Evolutionary conservation across 148 eudicot genomes (phyloP).

Genomic region (Dysphania ambrosioides): DNA sequence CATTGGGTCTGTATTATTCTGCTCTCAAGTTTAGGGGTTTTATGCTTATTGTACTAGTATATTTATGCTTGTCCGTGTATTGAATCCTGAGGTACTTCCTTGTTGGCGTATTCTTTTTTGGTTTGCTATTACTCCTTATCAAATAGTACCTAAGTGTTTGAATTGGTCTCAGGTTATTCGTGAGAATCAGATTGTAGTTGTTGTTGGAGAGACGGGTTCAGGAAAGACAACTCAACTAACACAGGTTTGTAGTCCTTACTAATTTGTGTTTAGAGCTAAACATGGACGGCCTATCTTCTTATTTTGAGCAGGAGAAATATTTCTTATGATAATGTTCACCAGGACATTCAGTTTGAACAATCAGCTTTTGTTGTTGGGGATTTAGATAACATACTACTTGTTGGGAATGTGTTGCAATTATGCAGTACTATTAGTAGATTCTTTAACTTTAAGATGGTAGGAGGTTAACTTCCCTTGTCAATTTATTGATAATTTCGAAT

Average conservation of each 20-base stretch:
- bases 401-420: not conserved
- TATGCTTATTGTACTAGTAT: no score
- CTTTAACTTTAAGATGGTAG: not conserved
- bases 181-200: constrained; percentile 89
- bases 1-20: not conserved
- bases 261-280: not conserved
- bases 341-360: no score
- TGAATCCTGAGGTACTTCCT: not conserved
- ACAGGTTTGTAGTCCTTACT: constrained; percentile 45
- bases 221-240: constrained; percentile 97
- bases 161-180: constrained; percentile 64
- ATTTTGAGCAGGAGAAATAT: not conserved
- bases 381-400: no score
- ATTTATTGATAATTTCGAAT: not conserved
- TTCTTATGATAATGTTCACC: no score
- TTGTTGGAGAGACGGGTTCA: constrained; percentile 99
- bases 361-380: not conserved
- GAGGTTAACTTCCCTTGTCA: constrained; percentile 3
- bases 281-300: not conserved
- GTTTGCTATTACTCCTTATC: not conserved
- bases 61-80: no score
- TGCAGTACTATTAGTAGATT: not conserved
- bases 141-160: not conserved
- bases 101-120: not conserved
- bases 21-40: not conserved